A percentile compares a stretch with the other conserved stretches of the same genome.
phyloP scores from a whole-genome alignment of 2,329 filamentous ascomycete genomes.

The Aspergillus pseudotamarii region DNA sequence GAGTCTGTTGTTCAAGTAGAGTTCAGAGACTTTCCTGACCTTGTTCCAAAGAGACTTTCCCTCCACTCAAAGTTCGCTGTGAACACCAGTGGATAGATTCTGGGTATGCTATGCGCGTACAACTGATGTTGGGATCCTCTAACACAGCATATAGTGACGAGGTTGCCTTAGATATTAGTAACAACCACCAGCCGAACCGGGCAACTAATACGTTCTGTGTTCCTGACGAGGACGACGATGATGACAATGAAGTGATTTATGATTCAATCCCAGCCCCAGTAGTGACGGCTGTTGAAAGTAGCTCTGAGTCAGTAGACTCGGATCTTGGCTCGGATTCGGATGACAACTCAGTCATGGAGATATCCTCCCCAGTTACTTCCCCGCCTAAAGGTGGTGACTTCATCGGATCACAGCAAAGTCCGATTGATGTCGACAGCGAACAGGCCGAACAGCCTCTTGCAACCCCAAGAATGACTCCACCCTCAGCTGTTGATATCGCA shows the following conservation, averaged over 20 bases:
- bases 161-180: neutral
- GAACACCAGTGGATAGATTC: constrained; percentile 33
- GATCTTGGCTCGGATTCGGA: constrained; percentile 21
- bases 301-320: constrained; percentile 17
- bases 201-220: constrained; percentile 44
- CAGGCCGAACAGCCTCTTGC: constrained; percentile 22
- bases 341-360: constrained; percentile 22
- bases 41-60: constrained; percentile 30
- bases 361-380: constrained; percentile 28
- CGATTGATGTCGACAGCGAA: constrained; percentile 19
- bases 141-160: constrained; percentile 15
- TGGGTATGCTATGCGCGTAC: constrained; percentile 16
- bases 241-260: constrained; percentile 27
- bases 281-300: constrained; percentile 6
- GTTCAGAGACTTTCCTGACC: neutral
- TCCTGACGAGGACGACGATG: constrained; percentile 43
- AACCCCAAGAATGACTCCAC: constrained; percentile 28
- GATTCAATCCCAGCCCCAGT: constrained; percentile 8
- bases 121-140: constrained; percentile 6
- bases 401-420: constrained; percentile 15
- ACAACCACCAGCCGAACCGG: constrained; percentile 7
- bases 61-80: constrained; percentile 36
- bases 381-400: constrained; percentile 19
- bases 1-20: constrained; percentile 16
- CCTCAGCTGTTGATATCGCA: constrained; percentile 7